A percentile compares a stretch with the other conserved stretches of the same genome.
phyloP scores from a whole-genome alignment of 2,329 filamentous ascomycete species.

The Colletotrichum zoysiae region DNA sequence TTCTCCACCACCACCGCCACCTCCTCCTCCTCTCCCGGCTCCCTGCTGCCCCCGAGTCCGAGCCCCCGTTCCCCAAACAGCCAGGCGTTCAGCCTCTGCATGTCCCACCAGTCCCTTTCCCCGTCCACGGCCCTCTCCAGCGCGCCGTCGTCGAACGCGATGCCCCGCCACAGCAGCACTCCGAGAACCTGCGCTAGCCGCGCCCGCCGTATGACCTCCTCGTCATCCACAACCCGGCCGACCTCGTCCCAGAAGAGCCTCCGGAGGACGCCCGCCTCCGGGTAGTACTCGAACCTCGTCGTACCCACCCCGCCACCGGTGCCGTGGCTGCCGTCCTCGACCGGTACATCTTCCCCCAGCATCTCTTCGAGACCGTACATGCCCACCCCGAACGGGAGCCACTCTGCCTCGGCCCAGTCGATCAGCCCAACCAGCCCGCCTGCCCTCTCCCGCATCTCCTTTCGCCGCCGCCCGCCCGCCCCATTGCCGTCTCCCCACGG shows the following conservation, averaged over 20 bases:
- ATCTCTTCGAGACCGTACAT: conserved; percentile 73
- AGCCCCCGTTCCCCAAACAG: conserved; percentile 15
- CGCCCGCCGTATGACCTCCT: conserved; percentile 50
- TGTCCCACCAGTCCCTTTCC: conserved; percentile 63
- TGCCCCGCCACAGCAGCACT: conserved; percentile 72
- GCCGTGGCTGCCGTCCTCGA: not conserved
- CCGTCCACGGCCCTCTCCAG: conserved; percentile 69
- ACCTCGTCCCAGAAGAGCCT: conserved; percentile 63
- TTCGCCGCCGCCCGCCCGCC: not conserved
- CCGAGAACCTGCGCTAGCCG: conserved; percentile 63
- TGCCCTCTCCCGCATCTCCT: conserved; percentile 42
- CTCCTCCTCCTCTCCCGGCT: not conserved
- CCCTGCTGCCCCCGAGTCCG: not conserved
- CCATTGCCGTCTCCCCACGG: conserved; percentile 1
- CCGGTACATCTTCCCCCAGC: conserved; percentile 58
- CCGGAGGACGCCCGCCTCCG: conserved; percentile 58
- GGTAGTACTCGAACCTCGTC: conserved; percentile 59
- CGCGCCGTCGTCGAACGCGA: conserved; percentile 71
- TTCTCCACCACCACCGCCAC: not conserved
- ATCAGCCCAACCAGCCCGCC: conserved; percentile 66
- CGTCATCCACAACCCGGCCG: conserved; percentile 50
- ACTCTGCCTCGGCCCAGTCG: conserved; percentile 75
- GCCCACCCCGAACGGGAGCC: conserved; percentile 69
- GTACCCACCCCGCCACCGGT: not conserved
- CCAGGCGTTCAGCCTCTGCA: conserved; percentile 61